Percentiles rank a stretch among this genome's conserved stretches.
Evolutionary conservation across 2,329 filamentous ascomycete genomes (phyloP).

Genomic region (Zasmidium citrigriseum): DNA sequence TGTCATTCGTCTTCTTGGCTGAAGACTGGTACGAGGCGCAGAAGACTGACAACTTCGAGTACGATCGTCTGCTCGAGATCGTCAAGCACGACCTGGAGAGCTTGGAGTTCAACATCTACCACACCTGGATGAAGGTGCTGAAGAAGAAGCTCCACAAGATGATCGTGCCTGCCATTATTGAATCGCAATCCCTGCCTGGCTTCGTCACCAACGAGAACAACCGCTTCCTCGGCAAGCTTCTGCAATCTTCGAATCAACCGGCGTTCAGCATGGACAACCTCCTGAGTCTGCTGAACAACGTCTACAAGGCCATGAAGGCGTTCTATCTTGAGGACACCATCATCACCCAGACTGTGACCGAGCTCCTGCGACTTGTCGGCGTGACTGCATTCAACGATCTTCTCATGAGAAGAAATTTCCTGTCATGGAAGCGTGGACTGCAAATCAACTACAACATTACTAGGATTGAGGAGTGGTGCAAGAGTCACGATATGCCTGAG

Average conservation of each 20-base stretch:
- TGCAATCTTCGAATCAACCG: slow-evolving; percentile 84
- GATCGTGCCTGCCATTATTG: slow-evolving; percentile 98
- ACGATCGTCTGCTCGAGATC: slow-evolving; percentile 94
- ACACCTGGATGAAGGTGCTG: slow-evolving; percentile 99
- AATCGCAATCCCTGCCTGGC: slow-evolving; percentile 94
- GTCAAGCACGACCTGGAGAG: slow-evolving; percentile 99
- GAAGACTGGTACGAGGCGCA: slow-evolving; percentile 99
- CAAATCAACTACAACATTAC: slow-evolving; percentile 99
- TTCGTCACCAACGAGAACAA: slow-evolving; percentile 99
- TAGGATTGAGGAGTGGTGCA: slow-evolving; percentile 99
- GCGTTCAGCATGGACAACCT: slow-evolving; percentile 99
- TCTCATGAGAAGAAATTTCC: slow-evolving; percentile 95
- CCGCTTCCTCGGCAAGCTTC: slow-evolving; percentile 93
- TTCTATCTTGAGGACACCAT: slow-evolving; percentile 97
- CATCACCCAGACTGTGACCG: slow-evolving; percentile 91
- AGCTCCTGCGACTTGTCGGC: slow-evolving; percentile 87
- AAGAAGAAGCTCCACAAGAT: slow-evolving; percentile 99
- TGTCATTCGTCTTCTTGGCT: slow-evolving; percentile 97
- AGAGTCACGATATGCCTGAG: slow-evolving; percentile 99
- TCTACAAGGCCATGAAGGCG: slow-evolving; percentile 98
- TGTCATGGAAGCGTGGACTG: slow-evolving; percentile 97
- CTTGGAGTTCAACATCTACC: slow-evolving; percentile 99
- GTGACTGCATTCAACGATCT: slow-evolving; percentile 98
- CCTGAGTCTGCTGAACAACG: slow-evolving; percentile 90
- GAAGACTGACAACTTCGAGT: slow-evolving; percentile 99